These are phyloP conservation scores for Carex pumila DNA, from an alignment of 176 grass and related monocot species.

Conservation along the genomic window DNA sequence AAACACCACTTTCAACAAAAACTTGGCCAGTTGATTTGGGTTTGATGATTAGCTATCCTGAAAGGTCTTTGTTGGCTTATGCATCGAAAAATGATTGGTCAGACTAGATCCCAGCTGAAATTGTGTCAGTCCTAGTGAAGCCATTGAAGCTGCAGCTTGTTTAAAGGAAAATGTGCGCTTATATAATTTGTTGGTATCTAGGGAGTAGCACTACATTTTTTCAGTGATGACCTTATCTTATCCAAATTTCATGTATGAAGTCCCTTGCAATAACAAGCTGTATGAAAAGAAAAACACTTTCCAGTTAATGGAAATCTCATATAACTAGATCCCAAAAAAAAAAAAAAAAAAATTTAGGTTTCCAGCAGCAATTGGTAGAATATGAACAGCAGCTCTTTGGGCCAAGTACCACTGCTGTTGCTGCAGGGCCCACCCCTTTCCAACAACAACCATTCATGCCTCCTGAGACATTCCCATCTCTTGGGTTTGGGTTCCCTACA, in stretches of 20 bases:
- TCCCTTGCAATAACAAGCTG: background rate
- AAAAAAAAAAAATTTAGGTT: constrained; percentile 29
- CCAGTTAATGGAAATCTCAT: background rate
- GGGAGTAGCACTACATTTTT: background rate
- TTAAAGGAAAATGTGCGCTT: background rate
- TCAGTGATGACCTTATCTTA: background rate
- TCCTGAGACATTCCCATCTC: constrained; percentile 51
- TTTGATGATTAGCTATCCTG: background rate
- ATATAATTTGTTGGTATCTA: background rate
- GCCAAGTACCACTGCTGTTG: constrained; percentile 18
- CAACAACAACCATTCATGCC: constrained; percentile 30
- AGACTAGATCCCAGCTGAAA: background rate
- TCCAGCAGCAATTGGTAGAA: constrained; percentile 53
- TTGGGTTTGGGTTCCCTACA: constrained; percentile 68
- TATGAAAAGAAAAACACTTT: background rate
- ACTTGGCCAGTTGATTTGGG: background rate
- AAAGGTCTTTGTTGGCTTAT: background rate
- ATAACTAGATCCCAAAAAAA: background rate
- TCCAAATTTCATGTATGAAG: background rate
- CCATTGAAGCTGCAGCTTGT: background rate
- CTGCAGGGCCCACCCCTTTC: constrained; percentile 4
- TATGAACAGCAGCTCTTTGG: constrained; percentile 59
- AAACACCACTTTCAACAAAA: background rate
- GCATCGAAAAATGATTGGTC: background rate
- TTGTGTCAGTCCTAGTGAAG: background rate